Conservation (phyloP, 768 basidiomycete genomes). For the Hericium rajendrae region DNA sequence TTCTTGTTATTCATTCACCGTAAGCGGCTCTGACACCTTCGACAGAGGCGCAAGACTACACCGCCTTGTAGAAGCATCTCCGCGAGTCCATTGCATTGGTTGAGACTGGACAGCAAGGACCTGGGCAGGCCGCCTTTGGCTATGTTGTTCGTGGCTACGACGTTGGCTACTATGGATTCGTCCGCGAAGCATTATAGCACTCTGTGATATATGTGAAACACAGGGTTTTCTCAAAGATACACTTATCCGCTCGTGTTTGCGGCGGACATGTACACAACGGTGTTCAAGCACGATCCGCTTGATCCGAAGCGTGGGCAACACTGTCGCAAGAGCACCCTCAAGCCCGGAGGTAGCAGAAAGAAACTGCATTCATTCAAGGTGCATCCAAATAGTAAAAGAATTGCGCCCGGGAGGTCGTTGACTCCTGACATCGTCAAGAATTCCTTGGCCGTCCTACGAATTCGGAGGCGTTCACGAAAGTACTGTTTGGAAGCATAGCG, state of each 20-base stretch:
- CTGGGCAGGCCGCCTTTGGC: conserved; percentile 69
- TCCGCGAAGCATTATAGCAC: too few relatives aligned
- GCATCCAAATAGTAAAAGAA: background rate
- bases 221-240: conserved; percentile 8
- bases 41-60: conserved; percentile 57
- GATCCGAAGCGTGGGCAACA: conserved; percentile 52
- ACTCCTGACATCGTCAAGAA: conserved; percentile 1
- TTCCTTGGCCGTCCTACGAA: conserved; percentile 11
- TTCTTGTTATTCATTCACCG: too few relatives aligned
- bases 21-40: conserved; percentile 1
- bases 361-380: conserved; percentile 72
- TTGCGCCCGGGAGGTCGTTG: background rate
- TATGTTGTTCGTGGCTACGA: conserved; percentile 74
- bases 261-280: conserved; percentile 53
- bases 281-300: conserved; percentile 77
- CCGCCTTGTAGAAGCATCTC: conserved; percentile 65
- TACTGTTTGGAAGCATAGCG: conserved; percentile 6
- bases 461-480: conserved; percentile 10
- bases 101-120: conserved; percentile 45
- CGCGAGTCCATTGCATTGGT: conserved; percentile 63
- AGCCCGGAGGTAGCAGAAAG: conserved; percentile 68
- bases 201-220: too few relatives aligned
- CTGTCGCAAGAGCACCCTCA: conserved; percentile 70
- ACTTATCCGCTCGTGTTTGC: conserved; percentile 57
- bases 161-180: conserved; percentile 58